Base-by-base conservation (phyloP, 495 filamentous ascomycete genomes). In the Entonaema liquescens region DNA sequence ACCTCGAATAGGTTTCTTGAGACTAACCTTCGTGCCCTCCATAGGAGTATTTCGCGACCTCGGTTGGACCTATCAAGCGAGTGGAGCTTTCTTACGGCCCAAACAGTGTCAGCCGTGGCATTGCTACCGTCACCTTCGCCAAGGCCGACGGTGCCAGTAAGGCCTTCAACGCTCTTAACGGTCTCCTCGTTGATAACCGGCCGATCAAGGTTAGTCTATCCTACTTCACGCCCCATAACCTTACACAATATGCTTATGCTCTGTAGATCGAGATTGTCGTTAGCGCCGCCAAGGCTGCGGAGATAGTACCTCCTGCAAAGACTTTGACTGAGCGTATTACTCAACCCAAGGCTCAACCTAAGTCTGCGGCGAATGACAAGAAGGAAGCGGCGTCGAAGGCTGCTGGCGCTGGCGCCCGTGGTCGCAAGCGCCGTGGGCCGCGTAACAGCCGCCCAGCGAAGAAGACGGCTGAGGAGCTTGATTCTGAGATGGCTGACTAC, bases 11-110 rank as follows among this genome's bases (percentile, higher is more conserved):
- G 67, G 68, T 74, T 72, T 64, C 59, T 60, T 72, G 63, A 70
- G 31, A 77, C 75, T 77, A 77, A 77, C 73, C 47, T 72, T 70
- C 68, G 66, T 77, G 75, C 75, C 74, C 77, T 74, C 69, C 79
- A 83, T 95, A 99, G 95, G 95, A 98, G 83, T 99, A 97, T 81
- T 97, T 99, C 82, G 79, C 83, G 75, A 91, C 92, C 78, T 90
- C 92, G 75, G 87, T 96, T 82, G 96, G 95, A 49, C 90, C 92
- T 56, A 91, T 98, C 80, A 97, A 93, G 86, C 88, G 86, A 80
- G 92, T 92, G 54, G 88, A 92, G 76, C 85, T 99, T 74, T 93
- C 92, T 33, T 98, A 98, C 80, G 95, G 94, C 74, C 92, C 94
- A 47, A 93, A 93, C 76, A 94, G 95, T 55, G 86, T 86, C 31